phyloP scores from a whole-genome alignment of 768 basidiomycete species.

The Lactarius hengduanensis region DNA sequence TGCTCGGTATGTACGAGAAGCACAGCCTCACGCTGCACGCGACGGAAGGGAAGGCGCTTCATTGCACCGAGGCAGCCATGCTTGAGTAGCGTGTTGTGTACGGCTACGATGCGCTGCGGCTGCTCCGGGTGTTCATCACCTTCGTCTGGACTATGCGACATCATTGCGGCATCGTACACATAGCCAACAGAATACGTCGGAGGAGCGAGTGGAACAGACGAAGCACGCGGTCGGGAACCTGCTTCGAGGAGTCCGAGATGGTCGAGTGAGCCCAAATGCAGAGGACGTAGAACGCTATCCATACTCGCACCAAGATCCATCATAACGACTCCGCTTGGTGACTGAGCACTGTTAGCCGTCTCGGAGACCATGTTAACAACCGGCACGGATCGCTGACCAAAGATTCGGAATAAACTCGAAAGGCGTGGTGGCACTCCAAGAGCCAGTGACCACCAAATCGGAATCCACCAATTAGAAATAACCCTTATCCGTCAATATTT shows the following conservation, averaged over 20 bases:
- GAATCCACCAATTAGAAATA: no score
- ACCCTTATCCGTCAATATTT: no score
- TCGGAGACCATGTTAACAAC: neutral
- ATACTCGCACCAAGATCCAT: constrained; percentile 8
- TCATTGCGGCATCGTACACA: constrained; percentile 87
- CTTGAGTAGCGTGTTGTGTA: constrained; percentile 63
- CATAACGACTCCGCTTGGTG: neutral
- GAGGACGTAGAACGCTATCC: constrained; percentile 2
- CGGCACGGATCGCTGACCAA: neutral
- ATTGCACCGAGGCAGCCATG: constrained; percentile 65
- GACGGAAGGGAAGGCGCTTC: constrained; percentile 73
- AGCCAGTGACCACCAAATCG: neutral
- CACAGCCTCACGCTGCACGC: constrained; percentile 74
- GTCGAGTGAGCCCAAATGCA: constrained; percentile 13
- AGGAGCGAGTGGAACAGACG: constrained; percentile 32
- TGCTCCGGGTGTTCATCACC: constrained; percentile 74
- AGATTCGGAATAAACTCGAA: neutral
- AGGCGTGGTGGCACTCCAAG: neutral
- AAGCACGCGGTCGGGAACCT: constrained; percentile 30
- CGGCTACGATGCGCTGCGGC: constrained; percentile 72
- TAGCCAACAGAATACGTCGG: constrained; percentile 59
- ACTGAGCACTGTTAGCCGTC: neutral
- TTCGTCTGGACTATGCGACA: constrained; percentile 67
- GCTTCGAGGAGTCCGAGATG: constrained; percentile 14
- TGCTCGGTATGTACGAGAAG: constrained; percentile 87